A percentile compares a stretch with the other conserved stretches of the same genome.
Conservation (phyloP, 2,329 filamentous ascomycete genomes). For the Trichophyton benhamiae region DNA sequence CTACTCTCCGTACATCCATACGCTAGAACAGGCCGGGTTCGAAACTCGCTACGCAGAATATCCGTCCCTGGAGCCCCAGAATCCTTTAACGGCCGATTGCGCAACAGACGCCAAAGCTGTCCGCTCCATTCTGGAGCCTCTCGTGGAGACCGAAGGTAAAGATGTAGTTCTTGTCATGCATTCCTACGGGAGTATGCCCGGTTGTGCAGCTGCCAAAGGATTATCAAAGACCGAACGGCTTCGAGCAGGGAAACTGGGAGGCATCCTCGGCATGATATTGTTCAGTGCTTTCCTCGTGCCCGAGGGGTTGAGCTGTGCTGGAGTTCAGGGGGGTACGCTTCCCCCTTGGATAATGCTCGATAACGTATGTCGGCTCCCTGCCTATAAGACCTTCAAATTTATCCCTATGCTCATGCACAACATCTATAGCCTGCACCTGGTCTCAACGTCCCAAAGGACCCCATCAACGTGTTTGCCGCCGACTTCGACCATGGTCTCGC, state of each 20-base stretch:
- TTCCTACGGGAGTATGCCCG: conserved; percentile 26
- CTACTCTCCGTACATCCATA: conserved; percentile 17
- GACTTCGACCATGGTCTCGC: conserved; percentile 6
- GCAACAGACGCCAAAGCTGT: conserved; percentile 19
- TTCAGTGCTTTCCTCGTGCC: conserved; percentile 6
- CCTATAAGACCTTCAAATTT: background rate
- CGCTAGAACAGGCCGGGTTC: conserved; percentile 25
- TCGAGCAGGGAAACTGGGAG: background rate
- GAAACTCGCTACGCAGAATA: conserved; percentile 8
- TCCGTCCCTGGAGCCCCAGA: conserved; percentile 9
- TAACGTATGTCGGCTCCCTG: background rate
- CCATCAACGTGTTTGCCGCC: conserved; percentile 5
- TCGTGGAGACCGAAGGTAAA: conserved; percentile 21
- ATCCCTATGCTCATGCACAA: background rate
- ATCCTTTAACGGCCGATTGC: conserved; percentile 14
- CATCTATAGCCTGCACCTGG: background rate
- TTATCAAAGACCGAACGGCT: conserved; percentile 10
- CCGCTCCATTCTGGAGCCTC: conserved; percentile 17
- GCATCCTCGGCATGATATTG: conserved; percentile 8
- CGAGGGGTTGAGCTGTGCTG: background rate
- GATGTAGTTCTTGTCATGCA: conserved; percentile 27
- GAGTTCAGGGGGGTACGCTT: background rate
- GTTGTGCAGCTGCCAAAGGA: conserved; percentile 20
- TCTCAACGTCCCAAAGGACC: background rate
- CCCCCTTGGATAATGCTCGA: conserved; percentile 1